phyloP scores from a whole-genome alignment of 202 grass and related monocot species.

The Cymbopogon flexuosus region DNA sequence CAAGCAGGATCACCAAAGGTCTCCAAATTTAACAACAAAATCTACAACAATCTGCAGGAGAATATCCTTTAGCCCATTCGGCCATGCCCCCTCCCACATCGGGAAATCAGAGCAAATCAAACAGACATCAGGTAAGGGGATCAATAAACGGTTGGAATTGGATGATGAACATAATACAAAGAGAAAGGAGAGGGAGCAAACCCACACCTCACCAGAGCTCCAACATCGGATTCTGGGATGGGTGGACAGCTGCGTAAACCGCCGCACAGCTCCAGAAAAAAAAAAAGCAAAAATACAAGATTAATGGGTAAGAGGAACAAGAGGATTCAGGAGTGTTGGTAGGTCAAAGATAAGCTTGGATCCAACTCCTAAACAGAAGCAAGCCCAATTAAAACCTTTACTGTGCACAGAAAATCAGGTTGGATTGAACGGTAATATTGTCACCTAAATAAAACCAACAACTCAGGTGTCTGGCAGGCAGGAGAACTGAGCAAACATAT shows the following conservation, averaged over 20 bases:
- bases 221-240: background rate
- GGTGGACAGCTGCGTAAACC: background rate
- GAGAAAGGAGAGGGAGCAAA: too few relatives aligned
- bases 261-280: background rate
- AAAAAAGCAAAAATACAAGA: too few relatives aligned
- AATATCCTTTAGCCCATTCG: too few relatives aligned
- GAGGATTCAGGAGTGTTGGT: background rate
- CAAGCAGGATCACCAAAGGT: too few relatives aligned
- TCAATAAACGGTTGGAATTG: too few relatives aligned
- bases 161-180: too few relatives aligned
- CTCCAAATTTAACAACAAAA: too few relatives aligned
- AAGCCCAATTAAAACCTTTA: background rate
- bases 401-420: too few relatives aligned
- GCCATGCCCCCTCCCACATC: too few relatives aligned
- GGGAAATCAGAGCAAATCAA: too few relatives aligned
- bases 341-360: background rate
- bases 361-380: background rate
- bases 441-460: background rate
- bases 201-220: background rate
- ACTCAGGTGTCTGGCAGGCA: background rate
- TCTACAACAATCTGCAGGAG: too few relatives aligned
- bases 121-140: too few relatives aligned
- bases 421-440: background rate
- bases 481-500: background rate
- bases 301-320: background rate